Evolutionary conservation across 2,329 filamentous ascomycete species (phyloP).

Genomic region (Zarea fungicola): DNA sequence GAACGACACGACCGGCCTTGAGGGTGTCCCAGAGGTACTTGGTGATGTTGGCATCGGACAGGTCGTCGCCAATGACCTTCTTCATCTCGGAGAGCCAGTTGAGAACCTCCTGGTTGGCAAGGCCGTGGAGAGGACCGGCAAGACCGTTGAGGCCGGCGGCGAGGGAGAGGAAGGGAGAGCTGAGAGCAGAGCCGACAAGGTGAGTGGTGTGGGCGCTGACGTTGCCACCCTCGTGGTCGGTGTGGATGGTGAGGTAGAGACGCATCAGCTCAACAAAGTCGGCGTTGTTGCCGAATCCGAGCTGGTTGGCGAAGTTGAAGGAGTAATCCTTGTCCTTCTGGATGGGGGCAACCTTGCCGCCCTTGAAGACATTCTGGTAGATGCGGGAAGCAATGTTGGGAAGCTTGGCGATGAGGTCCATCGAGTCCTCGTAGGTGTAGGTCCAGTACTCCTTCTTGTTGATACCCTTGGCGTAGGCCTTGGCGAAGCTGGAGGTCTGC

Average conservation of each 20-base stretch:
- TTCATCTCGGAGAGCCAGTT: slow-evolving; percentile 99
- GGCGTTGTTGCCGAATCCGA: slow-evolving; percentile 89
- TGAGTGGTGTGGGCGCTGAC: slow-evolving; percentile 98
- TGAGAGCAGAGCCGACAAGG: slow-evolving; percentile 92
- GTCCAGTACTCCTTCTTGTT: slow-evolving; percentile 99
- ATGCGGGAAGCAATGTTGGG: slow-evolving; percentile 96
- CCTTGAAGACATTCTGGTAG: slow-evolving; percentile 99
- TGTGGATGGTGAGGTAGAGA: slow-evolving; percentile 99
- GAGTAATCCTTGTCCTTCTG: slow-evolving; percentile 99
- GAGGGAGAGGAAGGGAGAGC: slow-evolving; percentile 94
- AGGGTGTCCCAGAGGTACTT: slow-evolving; percentile 98
- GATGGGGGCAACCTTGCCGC: slow-evolving; percentile 91
- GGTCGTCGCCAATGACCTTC: slow-evolving; percentile 85
- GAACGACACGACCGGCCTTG: slow-evolving; percentile 91
- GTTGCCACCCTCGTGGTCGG: slow-evolving; percentile 99
- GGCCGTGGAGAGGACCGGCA: slow-evolving; percentile 94
- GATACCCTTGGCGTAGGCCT: slow-evolving; percentile 97
- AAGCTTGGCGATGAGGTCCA: slow-evolving; percentile 99
- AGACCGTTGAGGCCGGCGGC: slow-evolving; percentile 97
- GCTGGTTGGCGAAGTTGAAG: slow-evolving; percentile 99
- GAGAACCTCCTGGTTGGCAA: slow-evolving; percentile 99
- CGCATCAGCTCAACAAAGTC: slow-evolving; percentile 99
- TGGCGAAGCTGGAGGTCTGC: slow-evolving; percentile 95
- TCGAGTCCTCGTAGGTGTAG: slow-evolving; percentile 98
- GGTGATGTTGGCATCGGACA: slow-evolving; percentile 93